These are phyloP conservation scores for Gymnopilus dilepis DNA, from an alignment of 768 basidiomycete genomes.

Conservation along the genomic window DNA sequence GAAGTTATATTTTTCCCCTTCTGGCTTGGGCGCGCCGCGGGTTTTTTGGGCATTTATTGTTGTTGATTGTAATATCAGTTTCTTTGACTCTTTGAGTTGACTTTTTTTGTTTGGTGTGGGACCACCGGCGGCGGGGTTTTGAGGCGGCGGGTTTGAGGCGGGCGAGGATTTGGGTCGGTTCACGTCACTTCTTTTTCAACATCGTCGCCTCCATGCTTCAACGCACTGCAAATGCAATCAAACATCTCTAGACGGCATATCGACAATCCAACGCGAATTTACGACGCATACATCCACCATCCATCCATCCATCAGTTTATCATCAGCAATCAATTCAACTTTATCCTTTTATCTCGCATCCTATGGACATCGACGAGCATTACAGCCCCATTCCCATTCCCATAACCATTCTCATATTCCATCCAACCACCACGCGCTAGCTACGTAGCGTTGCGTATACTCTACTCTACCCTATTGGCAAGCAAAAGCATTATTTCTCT, in stretches of 20 bases:
- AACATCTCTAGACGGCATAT: slow-evolving; percentile 6
- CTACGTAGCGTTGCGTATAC: background rate
- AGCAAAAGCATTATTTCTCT: slow-evolving; percentile 13
- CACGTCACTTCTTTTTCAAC: too few relatives aligned
- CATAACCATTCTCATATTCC: too few relatives aligned
- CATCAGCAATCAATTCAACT: background rate
- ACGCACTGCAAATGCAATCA: background rate
- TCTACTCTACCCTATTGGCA: too few relatives aligned
- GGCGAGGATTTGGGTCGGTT: too few relatives aligned
- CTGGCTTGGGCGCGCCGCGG: slow-evolving; percentile 12
- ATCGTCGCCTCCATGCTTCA: background rate
- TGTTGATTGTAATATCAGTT: background rate
- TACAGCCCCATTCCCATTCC: too few relatives aligned
- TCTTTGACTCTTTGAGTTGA: too few relatives aligned
- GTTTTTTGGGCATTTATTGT: slow-evolving; percentile 1
- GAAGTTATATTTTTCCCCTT: slow-evolving; percentile 31
- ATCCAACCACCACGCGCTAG: too few relatives aligned
- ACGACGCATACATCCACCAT: slow-evolving; percentile 7
- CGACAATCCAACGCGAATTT: background rate
- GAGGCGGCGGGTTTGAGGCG: too few relatives aligned
- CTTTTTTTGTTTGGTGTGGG: background rate
- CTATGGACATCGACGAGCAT: background rate
- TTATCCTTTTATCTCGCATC: slow-evolving; percentile 4
- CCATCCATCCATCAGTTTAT: background rate
- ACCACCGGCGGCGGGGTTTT: too few relatives aligned